Percentiles rank a stretch among this genome's conserved stretches.
Conservation (phyloP, 2,329 filamentous ascomycete genomes). For the Pseudogymnoascus sp. region DNA sequence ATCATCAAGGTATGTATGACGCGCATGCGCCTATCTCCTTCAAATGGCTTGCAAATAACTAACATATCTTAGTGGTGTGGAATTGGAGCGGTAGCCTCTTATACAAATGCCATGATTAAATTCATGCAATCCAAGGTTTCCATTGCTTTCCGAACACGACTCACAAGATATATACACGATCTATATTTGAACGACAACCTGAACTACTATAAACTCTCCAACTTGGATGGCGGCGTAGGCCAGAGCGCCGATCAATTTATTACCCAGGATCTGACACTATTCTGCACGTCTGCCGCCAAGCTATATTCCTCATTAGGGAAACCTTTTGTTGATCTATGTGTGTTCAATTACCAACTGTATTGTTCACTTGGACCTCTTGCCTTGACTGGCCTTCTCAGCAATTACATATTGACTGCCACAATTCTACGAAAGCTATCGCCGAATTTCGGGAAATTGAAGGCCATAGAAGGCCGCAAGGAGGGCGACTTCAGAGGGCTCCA, state of each 20-base stretch:
- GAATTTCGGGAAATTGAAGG: conserved; percentile 93
- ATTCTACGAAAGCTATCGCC: conserved; percentile 82
- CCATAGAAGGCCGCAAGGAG: conserved; percentile 88
- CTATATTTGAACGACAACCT: conserved; percentile 90
- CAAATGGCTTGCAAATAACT: conserved; percentile 8
- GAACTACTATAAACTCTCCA: conserved; percentile 92
- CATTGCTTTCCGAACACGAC: conserved; percentile 89
- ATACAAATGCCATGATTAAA: conserved; percentile 99
- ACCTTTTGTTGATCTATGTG: conserved; percentile 89
- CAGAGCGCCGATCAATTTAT: conserved; percentile 95
- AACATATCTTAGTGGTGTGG: conserved; percentile 63
- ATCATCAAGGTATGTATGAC: conserved; percentile 57
- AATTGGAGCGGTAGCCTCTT: conserved; percentile 85
- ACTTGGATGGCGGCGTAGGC: conserved; percentile 85
- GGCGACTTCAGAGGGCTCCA: conserved; percentile 91
- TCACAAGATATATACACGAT: conserved; percentile 95
- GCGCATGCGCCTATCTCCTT: conserved; percentile 14
- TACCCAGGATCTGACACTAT: conserved; percentile 90
- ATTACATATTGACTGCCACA: conserved; percentile 90
- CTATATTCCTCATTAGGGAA: conserved; percentile 97
- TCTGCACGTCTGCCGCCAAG: conserved; percentile 85
- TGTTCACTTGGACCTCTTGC: conserved; percentile 83
- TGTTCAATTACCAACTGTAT: conserved; percentile 97
- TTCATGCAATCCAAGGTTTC: conserved; percentile 96
- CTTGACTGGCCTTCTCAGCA: conserved; percentile 74